Evolutionary conservation across 352 stramenopile species (phyloP).

Genomic region (Pilasporangium apinafurcum): DNA sequence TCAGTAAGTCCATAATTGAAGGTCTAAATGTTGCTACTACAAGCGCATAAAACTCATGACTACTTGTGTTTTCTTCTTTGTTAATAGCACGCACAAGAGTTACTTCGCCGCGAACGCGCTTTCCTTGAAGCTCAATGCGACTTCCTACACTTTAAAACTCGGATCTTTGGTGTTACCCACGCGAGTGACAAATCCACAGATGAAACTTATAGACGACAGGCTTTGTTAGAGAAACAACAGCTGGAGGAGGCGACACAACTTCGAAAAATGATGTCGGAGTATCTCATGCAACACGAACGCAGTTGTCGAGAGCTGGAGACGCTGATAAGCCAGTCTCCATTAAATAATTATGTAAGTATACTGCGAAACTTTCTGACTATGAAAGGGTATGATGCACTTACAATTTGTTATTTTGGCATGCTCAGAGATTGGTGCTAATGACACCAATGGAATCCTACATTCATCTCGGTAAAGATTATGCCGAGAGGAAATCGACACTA

Average conservation of each 20-base stretch:
- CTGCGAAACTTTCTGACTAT: too few relatives aligned
- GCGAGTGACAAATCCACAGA: background rate
- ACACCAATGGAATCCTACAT: conserved; percentile 59
- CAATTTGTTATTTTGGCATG: background rate
- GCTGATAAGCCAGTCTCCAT: conserved; percentile 24
- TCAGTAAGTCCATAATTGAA: too few relatives aligned
- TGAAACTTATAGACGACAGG: conserved; percentile 1
- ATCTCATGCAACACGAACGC: conserved; percentile 24
- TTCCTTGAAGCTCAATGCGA: conserved; percentile 55
- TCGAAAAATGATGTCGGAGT: conserved; percentile 18
- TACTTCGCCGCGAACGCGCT: conserved; percentile 32
- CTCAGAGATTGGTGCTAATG: conserved; percentile 45
- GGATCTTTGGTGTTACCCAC: background rate
- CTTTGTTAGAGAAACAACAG: conserved; percentile 11
- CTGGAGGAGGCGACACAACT: conserved; percentile 17
- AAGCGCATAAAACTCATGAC: too few relatives aligned
- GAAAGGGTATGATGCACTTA: background rate
- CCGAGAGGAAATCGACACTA: conserved; percentile 24
- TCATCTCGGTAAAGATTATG: conserved; percentile 26
- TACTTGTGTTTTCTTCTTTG: too few relatives aligned
- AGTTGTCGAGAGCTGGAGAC: conserved; percentile 25
- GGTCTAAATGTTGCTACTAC: too few relatives aligned
- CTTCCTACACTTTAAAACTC: conserved; percentile 28
- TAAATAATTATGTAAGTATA: conserved; percentile 47
- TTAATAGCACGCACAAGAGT: too few relatives aligned